Base-by-base conservation (phyloP, 164 flowering plant genomes). In the Saururus chinensis region DNA sequence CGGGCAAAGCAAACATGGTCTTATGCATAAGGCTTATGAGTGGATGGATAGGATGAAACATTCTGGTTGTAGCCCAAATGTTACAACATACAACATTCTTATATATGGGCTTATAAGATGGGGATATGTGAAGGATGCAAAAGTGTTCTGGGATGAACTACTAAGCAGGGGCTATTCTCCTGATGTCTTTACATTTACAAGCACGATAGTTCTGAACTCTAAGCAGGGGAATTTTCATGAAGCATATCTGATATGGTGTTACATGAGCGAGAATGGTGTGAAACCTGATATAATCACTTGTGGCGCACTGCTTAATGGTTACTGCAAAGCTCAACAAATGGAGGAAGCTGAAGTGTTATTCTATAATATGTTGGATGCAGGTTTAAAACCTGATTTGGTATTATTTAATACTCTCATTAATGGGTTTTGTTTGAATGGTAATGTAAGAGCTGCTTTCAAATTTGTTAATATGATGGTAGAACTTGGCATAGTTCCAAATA, bases 281-380 rank as follows among this genome's bases (percentile, higher is more conserved):
- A 63, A 63, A 57, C 84, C 81, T 61, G 87, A 82, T 76, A 76
- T 79, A 23, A 71, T 80, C 23, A 76, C 80, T 35, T 80, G 80
- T 67, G 75, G 81, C 61, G 77, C 84, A 67, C 70, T 82, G 63
- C 79, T 82, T 49, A 65, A 70, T 74, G 81, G 81, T 24, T 80
- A 71, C 19, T 80, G 83, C 61, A 77, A 66, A 57, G 73, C 71
- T 53, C 61, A 45, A 17, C 73, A 59, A 19, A 77, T 77, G 77
- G 82, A 74, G 19, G 81, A 80, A 65, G 84, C 82, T 14, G 62
- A 59, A 42, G 66, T 30, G 41, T 57, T 75, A 45, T 82, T 82
- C 63, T 64, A 23, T 30, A 70, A 25, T 69, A 70, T 82, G 82
- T 63, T 80, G 53, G 70, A 74, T 58, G 67, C 56, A 21, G 84